Evolutionary conservation across 352 stramenopile species (phyloP), one percentile per base, ranked within the genome.

Genomic region (Saprolegnia diclina): DNA sequence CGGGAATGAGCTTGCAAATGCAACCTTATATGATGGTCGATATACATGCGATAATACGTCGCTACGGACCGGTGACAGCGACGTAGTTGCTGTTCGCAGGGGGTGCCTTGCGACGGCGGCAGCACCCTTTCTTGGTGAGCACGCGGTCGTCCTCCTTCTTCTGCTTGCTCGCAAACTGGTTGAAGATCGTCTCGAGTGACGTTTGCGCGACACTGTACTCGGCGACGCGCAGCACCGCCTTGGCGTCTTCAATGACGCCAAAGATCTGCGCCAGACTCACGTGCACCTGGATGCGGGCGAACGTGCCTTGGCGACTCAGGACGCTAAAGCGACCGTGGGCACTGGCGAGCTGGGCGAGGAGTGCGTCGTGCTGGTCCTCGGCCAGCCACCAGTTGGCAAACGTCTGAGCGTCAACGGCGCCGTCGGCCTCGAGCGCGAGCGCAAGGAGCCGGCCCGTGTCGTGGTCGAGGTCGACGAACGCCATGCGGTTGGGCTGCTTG

Each of bases 111-210:
- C 18, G 11, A 7, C 42, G 42, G 18, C 42, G 42, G 42, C 42
- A 48, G 7, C 42, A 48, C 42, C 42, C 42, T 10, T 14, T n/a
- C 11, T 14, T 48, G 42, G 42, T 14, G 1, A 48, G 13, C 42
- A n/a, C 18, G 13, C 42, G 42, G 42, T 48, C 42, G 42, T 48
- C 71, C 70, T 52, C 69, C 71, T 61, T 79, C 74, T 61, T 79
- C 59, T 71, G 56, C 45, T 71, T 76, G 5, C 75, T 77, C 40
- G 89, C 89, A 67, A 96, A 96, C 40, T 76, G 14, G 70, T 95
- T 93, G 78, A 96, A 96, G 46, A 96, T 91, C 56, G 89, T 79
- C 69, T 96, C 89, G 32, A 96, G 76, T 44, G 79, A 90, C 16
- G 83, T 91, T 73, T 96, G 88, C 13, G 79, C 77, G 48, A 96